Conservation (phyloP, 306 rosid species). For the Erythrophleum fordii region DNA sequence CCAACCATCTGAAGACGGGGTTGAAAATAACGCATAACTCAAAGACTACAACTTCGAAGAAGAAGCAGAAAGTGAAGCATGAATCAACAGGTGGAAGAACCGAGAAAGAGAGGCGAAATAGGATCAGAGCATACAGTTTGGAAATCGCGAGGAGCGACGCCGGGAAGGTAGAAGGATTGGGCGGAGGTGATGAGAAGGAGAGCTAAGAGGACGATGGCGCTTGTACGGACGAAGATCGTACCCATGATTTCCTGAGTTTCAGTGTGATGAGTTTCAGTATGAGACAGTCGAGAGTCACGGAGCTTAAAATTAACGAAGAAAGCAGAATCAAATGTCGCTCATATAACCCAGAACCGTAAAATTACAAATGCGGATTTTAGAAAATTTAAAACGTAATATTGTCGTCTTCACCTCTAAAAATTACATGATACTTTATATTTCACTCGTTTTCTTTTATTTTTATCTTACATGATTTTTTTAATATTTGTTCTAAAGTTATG, state of each 20-base stretch:
- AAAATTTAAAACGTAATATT: no score
- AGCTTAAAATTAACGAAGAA: not conserved
- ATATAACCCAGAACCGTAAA: not conserved
- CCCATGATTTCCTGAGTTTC: slow-evolving; percentile 32
- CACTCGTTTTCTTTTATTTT: not conserved
- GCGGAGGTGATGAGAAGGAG: slow-evolving; percentile 53
- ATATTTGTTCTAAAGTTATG: not conserved
- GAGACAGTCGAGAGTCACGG: not conserved
- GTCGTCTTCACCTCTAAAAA: not conserved
- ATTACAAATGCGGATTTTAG: not conserved
- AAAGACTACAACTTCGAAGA: not conserved
- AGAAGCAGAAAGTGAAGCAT: not conserved
- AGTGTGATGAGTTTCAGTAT: not conserved
- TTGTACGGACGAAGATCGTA: slow-evolving; percentile 34
- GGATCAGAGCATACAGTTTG: slow-evolving; percentile 43
- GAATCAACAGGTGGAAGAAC: not conserved
- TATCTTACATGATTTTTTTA: no score
- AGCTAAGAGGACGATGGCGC: slow-evolving; percentile 19
- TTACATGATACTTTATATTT: not conserved
- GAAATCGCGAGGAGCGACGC: slow-evolving; percentile 85
- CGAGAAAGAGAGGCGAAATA: not conserved
- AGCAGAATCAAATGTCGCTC: not conserved
- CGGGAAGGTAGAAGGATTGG: slow-evolving; percentile 73
- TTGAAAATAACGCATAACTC: not conserved
- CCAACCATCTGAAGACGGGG: slow-evolving; percentile 23